Conservation (phyloP, 2,329 filamentous ascomycete species). For the Colletotrichum sp. region DNA sequence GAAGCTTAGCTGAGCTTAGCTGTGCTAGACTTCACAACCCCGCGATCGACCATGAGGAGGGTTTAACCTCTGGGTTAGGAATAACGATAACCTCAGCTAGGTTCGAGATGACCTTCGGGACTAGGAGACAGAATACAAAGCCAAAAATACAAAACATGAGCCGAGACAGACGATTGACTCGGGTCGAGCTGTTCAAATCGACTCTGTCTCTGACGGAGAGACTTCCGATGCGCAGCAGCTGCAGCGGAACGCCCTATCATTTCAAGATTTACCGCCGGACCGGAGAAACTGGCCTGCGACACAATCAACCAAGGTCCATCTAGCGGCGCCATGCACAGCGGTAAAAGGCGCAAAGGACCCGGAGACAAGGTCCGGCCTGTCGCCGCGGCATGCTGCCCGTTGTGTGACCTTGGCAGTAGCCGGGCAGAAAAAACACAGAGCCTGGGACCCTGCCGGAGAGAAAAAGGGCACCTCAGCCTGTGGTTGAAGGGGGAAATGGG, state of each 20-base stretch:
- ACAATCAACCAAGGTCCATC: neutral
- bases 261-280: neutral
- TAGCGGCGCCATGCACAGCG: neutral
- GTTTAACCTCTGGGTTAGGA: neutral
- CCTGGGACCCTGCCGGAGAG: neutral
- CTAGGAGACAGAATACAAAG: neutral
- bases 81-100: neutral
- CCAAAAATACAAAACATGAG: neutral
- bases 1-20: neutral
- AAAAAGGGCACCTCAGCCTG: neutral
- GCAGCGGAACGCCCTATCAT: neutral
- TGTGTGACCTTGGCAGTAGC: neutral
- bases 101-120: neutral
- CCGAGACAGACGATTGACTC: slow-evolving; percentile 9
- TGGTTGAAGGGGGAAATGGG: neutral
- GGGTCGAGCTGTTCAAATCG: neutral
- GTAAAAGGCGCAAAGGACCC: neutral
- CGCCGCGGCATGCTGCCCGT: neutral
- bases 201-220: neutral
- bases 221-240: neutral
- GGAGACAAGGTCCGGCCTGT: neutral
- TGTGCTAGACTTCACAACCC: neutral
- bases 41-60: neutral
- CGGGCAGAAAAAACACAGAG: neutral
- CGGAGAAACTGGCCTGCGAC: neutral